Base-by-base conservation (phyloP, 1,139 yeast species). In the Saccharomycopsis hybrid region DNA sequence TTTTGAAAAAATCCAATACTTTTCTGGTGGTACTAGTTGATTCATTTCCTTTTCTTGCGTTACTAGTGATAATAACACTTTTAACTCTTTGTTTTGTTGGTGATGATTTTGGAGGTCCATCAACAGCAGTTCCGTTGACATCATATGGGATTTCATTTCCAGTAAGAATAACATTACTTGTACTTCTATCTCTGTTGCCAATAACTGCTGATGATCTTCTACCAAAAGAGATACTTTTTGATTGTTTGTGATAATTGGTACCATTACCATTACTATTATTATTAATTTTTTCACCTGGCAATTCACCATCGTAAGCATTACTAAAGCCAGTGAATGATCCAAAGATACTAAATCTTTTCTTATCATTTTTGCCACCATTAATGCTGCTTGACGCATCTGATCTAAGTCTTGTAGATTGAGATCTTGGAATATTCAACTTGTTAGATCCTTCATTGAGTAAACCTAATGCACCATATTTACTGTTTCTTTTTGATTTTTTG, bases 1-100 rank as follows among this genome's bases (percentile, higher is more conserved):
- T 76, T 63, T 83, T 84, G 69, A 85, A 84, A 63, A 85, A 85
- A 63, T 85, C 90, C 78, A 85, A 80, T 29, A 85, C 90, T 59
- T 80, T 82, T 60, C 81, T 78, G 50, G 89, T 81, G 24, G 51
- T 40, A 44, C 60, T 59, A 32, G 59, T 58, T 43, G 58, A 58
- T 3, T 55, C 59, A 35, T 57, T 56, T 1, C 52, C 51, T 1
- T 58, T 48, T 39, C 58, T 59, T 7, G 28, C 46, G 28, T 31
- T 37, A 5, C 46, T 27, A 11, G 42, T 38, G 32, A 50, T 33
- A n/a, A 43, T 37, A 25, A 39, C 48, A 40, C 51, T 52, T 30
- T 43, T 47, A 27, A 46, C 50, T 28, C 54, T 39, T 43, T 40
- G 49, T 25, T 52, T 52, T 24, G 41, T 24, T 32, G 49, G 54